Evolutionary conservation across 208 protist species (phyloP).

Genomic region (Acanthamoeba healyi): DNA sequence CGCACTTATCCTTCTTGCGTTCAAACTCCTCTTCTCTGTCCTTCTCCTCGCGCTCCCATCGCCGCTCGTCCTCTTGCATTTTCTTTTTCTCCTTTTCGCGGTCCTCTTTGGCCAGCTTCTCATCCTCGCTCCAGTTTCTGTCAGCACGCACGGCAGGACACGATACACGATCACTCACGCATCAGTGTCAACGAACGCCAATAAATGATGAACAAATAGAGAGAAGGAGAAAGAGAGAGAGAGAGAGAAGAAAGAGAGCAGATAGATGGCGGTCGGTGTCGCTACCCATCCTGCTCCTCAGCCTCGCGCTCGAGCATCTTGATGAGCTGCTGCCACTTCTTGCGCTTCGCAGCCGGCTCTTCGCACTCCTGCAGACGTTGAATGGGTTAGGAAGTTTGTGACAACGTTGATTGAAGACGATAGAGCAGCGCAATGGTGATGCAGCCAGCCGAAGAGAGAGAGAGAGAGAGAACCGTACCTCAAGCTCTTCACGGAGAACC

Average conservation of each 20-base stretch:
- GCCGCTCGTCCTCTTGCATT: constrained; percentile 50
- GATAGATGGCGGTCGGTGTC: no score
- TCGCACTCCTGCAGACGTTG: constrained; percentile 2
- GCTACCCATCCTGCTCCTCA: constrained; percentile 23
- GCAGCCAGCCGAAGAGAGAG: not conserved
- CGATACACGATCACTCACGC: no score
- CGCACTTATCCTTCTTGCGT: constrained; percentile 50
- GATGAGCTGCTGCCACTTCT: constrained; percentile 65
- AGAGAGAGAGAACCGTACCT: not conserved
- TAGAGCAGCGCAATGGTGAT: no score
- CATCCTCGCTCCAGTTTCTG: constrained; percentile 35
- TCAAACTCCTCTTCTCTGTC: constrained; percentile 29
- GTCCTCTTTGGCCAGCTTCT: constrained; percentile 35
- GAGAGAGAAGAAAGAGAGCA: no score
- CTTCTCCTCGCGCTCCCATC: constrained; percentile 52
- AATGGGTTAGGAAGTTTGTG: no score
- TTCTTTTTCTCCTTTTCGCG: constrained; percentile 55
- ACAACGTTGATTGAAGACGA: no score
- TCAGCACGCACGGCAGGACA: not conserved
- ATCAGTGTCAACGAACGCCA: no score
- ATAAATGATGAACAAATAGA: no score
- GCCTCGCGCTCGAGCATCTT: constrained; percentile 57
- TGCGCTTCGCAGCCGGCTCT: constrained; percentile 52
- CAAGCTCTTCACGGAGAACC: constrained; percentile 35
- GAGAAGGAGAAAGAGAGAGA: no score